phyloP scores from a whole-genome alignment of 257 asterid genomes.

The Solanum ossicruentum region DNA sequence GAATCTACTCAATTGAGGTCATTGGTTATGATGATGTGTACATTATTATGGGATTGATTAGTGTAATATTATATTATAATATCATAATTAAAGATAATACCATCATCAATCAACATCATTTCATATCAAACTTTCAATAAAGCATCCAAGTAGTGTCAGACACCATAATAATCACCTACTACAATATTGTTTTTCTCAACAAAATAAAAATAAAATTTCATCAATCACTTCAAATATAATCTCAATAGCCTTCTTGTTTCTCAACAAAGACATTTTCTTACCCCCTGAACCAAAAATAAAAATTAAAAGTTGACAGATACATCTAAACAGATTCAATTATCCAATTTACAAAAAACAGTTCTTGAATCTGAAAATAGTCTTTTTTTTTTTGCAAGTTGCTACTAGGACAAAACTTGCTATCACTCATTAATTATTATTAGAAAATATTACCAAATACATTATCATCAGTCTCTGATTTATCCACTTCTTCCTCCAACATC shows the following conservation, averaged over 20 bases:
- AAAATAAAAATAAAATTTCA: neutral
- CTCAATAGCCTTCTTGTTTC: neutral
- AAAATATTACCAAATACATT: conserved; percentile 9
- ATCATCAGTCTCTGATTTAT: conserved; percentile 19
- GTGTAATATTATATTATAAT: neutral
- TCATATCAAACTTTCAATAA: neutral
- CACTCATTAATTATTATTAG: conserved; percentile 1
- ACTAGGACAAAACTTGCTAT: neutral
- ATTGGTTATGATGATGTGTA: conserved; percentile 7
- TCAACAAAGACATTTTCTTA: neutral
- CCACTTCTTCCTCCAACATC: conserved; percentile 33
- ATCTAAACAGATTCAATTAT: neutral
- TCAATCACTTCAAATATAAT: neutral
- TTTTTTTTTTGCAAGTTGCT: neutral
- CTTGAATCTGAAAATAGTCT: neutral
- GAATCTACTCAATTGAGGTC: conserved; percentile 11
- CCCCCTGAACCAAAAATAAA: neutral
- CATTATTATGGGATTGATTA: conserved; percentile 5
- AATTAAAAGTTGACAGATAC: neutral
- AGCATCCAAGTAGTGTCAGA: neutral
- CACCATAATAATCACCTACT: neutral
- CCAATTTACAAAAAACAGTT: conserved; percentile 3
- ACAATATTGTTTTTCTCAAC: neutral
- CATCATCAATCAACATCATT: neutral
- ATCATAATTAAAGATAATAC: neutral